Evolutionary conservation across 2,329 filamentous ascomycete genomes (phyloP), one percentile per base, ranked within the genome.

Genomic region (Colletotrichum sp.): DNA sequence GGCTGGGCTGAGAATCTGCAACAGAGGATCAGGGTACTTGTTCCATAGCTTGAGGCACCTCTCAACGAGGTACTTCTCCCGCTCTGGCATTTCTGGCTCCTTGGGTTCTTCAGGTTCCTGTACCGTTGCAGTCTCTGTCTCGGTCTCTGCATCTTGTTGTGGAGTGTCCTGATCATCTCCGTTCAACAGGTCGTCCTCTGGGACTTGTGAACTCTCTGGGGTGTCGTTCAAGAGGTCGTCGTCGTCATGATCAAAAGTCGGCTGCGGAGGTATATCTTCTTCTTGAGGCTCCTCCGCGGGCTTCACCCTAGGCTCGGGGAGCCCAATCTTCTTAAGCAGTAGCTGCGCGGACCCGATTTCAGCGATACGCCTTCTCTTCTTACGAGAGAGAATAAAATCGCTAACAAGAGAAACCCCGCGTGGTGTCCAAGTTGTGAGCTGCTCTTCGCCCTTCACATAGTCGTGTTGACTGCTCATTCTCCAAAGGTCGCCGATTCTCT

Each of bases 371-470:
- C 91, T 89, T 79, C 93, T 93, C 81, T 94, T 93, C 84, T 95
- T 95, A 76, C 93, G 93, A 7, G 94, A 91, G 13, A 89, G 85
- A 71, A 98, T 93, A 81, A 94, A 98, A 84, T 99, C 97, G 74
- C 93, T 92, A n/a, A 99, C 93, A 1, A 99, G 87, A 0, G 95
- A 98, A 4, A 99, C 95, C 43, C 97, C 96, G 57, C 97, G 92
- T 3, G 97, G 96, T 9, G 93, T 92, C 97, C 97, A 99, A 72
- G 93, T 92, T 4, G 89, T 92, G 52, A 99, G 88, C 65, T 93
- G 90, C 84, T 99, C 97, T 85, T 99, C 96, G 71, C 97, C 97
- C 84, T 98, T 98, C 80, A 99, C 95, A 82, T 98, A 99, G 83
- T 98, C 95, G 81, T 98, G 94, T 75, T 95, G 93, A 18, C 96